phyloP scores from a whole-genome alignment of 2,329 filamentous ascomycete species.

The Aspergillus awamori region DNA sequence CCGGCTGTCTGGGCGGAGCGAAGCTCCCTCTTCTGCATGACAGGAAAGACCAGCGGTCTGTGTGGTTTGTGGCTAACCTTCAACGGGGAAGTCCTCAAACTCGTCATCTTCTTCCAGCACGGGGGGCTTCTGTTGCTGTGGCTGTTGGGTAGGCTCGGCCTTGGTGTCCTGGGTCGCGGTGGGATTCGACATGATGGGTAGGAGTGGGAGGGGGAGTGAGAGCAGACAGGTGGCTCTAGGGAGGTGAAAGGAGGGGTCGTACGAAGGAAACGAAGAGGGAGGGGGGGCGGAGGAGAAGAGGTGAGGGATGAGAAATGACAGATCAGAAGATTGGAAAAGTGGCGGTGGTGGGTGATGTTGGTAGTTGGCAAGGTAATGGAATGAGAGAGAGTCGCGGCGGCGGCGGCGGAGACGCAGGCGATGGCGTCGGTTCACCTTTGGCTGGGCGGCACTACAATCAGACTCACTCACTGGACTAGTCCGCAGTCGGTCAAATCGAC shows the following conservation, averaged over 20 bases:
- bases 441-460: not conserved
- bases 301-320: constrained; percentile 9
- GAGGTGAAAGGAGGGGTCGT: not conserved
- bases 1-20: not conserved
- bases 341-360: not conserved
- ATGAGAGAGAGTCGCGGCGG: not conserved
- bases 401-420: not conserved
- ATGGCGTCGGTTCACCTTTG: not conserved
- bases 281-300: not conserved
- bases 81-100: constrained; percentile 97
- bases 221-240: not conserved
- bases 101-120: constrained; percentile 96
- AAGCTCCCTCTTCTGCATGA: not conserved
- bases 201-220: constrained; percentile 4
- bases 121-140: constrained; percentile 64
- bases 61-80: constrained; percentile 62
- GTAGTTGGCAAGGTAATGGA: not conserved
- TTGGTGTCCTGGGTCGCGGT: constrained; percentile 38
- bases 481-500: not conserved
- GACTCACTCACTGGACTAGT: not conserved
- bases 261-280: not conserved
- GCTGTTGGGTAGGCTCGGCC: constrained; percentile 47
- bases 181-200: constrained; percentile 51
- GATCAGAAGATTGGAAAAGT: not conserved
- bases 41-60: not conserved